These are phyloP conservation scores for Mariannaea elegans DNA, from an alignment of 2,329 filamentous ascomycete species.

Conservation along the genomic window DNA sequence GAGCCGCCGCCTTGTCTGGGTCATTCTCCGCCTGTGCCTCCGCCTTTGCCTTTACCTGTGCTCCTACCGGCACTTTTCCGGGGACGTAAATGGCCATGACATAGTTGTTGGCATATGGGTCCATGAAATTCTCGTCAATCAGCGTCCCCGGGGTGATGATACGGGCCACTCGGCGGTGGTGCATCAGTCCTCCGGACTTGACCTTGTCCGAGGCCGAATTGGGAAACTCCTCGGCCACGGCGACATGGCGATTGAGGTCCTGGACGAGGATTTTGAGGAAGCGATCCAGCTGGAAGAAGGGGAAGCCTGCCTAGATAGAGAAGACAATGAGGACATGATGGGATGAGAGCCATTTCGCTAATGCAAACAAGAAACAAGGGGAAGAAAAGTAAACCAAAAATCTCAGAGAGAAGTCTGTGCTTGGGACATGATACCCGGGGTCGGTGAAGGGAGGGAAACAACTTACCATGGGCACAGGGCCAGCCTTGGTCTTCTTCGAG, in stretches of 20 bases:
- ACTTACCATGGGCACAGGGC: conserved; percentile 83
- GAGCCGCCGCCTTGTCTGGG: conserved; percentile 1
- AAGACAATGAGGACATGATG: conserved; percentile 9
- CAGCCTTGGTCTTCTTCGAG: conserved; percentile 79
- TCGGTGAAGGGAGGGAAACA: conserved; percentile 22
- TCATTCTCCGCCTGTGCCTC: neutral
- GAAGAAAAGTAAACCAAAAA: neutral
- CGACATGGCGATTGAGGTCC: conserved; percentile 89
- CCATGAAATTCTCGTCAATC: conserved; percentile 97
- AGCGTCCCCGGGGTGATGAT: conserved; percentile 94
- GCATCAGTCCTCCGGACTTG: conserved; percentile 81
- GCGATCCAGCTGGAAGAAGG: conserved; percentile 89
- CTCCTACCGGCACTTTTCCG: conserved; percentile 20
- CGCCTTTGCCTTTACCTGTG: neutral
- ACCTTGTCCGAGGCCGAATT: conserved; percentile 75
- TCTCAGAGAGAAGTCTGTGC: neutral
- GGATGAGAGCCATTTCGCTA: conserved; percentile 18
- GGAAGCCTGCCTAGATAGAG: conserved; percentile 79
- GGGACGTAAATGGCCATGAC: conserved; percentile 84
- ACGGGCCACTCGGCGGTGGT: conserved; percentile 84
- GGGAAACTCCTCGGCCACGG: conserved; percentile 91
- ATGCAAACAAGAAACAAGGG: neutral
- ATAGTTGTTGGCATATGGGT: conserved; percentile 93
- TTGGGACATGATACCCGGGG: conserved; percentile 9
- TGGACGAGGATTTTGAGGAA: conserved; percentile 94